These are phyloP conservation scores for Salinomyces thailandicus DNA, from an alignment of 2,329 filamentous ascomycete genomes.

Conservation along the genomic window DNA sequence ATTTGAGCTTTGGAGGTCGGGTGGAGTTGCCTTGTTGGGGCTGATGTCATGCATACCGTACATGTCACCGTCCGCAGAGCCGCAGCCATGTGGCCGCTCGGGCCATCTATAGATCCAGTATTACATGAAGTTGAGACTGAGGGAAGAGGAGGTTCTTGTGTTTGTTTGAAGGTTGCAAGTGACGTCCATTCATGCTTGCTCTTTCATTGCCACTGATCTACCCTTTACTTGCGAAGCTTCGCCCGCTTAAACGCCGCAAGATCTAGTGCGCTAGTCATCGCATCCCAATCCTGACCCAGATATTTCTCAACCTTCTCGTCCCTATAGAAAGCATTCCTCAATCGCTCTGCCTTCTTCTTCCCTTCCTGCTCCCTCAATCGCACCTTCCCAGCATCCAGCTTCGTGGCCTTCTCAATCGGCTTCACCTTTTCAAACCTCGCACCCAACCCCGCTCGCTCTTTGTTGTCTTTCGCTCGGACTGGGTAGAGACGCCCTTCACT, in stretches of 20 bases:
- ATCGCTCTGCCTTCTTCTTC: conserved; percentile 30
- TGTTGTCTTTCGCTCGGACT: conserved; percentile 61
- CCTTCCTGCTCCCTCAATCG: conserved; percentile 52
- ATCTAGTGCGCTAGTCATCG: conserved; percentile 4
- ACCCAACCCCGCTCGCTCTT: conserved; percentile 65
- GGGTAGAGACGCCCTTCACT: conserved; percentile 60
- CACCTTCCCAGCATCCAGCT: conserved; percentile 60
- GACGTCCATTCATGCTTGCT: neutral
- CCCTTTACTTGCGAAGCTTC: conserved; percentile 2
- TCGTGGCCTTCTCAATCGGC: conserved; percentile 33
- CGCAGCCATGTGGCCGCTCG: neutral
- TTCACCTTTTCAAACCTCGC: conserved; percentile 41
- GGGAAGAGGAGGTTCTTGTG: neutral
- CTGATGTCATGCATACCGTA: too few species aligned
- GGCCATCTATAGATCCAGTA: neutral
- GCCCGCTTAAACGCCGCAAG: conserved; percentile 7
- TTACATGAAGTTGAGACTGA: neutral
- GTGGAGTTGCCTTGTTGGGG: too few species aligned
- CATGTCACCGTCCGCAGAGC: neutral
- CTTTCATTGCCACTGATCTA: neutral
- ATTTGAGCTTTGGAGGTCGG: too few species aligned
- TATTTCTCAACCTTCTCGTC: conserved; percentile 69
- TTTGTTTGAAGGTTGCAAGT: neutral
- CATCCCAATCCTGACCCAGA: conserved; percentile 38
- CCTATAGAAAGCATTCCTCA: conserved; percentile 63